These are phyloP conservation scores for Pseudogymnoascus sp. DNA, from an alignment of 2,329 filamentous ascomycete genomes.

Conservation along the genomic window DNA sequence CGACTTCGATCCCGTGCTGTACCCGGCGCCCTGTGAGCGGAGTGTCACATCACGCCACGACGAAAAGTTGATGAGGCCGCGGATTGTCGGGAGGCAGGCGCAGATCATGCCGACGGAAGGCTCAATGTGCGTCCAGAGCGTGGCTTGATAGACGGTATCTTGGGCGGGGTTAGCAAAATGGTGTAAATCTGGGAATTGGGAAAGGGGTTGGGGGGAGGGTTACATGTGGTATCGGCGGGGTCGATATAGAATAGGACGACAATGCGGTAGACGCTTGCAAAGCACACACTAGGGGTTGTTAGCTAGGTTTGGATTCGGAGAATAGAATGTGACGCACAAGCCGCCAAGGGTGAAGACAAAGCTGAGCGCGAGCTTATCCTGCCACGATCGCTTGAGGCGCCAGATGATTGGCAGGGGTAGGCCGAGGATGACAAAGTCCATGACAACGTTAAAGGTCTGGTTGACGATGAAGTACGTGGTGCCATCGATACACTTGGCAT, in stretches of 20 bases:
- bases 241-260: slow-evolving; percentile 17
- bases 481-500: slow-evolving; percentile 14
- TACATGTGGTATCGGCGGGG: slow-evolving; percentile 18
- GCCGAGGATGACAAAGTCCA: slow-evolving; percentile 14
- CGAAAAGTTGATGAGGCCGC: not conserved
- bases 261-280: slow-evolving; percentile 19
- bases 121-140: slow-evolving; percentile 13
- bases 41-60: not conserved
- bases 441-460: slow-evolving; percentile 14
- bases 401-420: slow-evolving; percentile 16
- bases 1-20: slow-evolving; percentile 1
- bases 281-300: slow-evolving; percentile 12
- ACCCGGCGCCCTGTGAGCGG: not conserved
- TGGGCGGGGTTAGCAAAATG: not conserved
- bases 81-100: slow-evolving; percentile 13
- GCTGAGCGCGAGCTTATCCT: slow-evolving; percentile 13
- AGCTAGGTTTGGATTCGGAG: not conserved
- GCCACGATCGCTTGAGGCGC: slow-evolving; percentile 10
- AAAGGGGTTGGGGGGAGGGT: not conserved
- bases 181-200: not conserved
- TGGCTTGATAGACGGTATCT: slow-evolving; percentile 6
- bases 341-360: slow-evolving; percentile 15
- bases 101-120: slow-evolving; percentile 13
- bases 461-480: slow-evolving; percentile 15
- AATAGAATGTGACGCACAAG: slow-evolving; percentile 10